These are phyloP conservation scores for Aspergillus hancockii DNA, from an alignment of 495 filamentous ascomycete species.

Conservation along the genomic window DNA sequence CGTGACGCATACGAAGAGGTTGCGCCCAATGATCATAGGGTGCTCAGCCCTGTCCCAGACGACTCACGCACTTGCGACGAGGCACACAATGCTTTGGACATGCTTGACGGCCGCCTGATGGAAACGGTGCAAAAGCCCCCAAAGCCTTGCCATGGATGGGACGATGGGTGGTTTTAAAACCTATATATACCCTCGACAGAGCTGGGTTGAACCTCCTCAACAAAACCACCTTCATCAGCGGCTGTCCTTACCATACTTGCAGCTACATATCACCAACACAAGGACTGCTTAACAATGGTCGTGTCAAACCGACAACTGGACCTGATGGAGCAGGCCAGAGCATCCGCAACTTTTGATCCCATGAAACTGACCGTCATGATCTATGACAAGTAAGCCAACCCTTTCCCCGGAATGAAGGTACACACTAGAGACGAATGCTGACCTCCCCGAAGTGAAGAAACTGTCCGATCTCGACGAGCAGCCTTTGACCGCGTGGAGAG, in stretches of 20 bases:
- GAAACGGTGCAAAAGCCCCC: too few relatives aligned
- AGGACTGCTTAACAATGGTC: not conserved
- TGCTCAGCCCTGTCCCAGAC: too few relatives aligned
- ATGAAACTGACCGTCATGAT: slow-evolving; percentile 2
- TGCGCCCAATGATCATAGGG: too few relatives aligned
- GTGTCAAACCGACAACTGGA: not conserved
- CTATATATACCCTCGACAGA: too few relatives aligned
- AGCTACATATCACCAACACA: not conserved
- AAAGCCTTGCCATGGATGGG: too few relatives aligned
- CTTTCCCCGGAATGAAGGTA: not conserved
- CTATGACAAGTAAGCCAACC: not conserved
- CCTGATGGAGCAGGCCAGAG: slow-evolving; percentile 4
- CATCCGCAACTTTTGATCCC: not conserved
- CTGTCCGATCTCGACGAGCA: not conserved
- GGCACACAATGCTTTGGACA: too few relatives aligned
- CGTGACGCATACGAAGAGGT: too few relatives aligned
- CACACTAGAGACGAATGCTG: not conserved
- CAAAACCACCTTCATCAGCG: not conserved
- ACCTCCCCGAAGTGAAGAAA: not conserved
- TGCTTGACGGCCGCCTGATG: too few relatives aligned
- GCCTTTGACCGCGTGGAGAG: not conserved
- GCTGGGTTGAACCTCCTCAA: too few relatives aligned
- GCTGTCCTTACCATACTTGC: not conserved
- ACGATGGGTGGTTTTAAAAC: too few relatives aligned
- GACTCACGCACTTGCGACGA: too few relatives aligned